A percentile compares a stretch with the other conserved stretches of the same genome.
Evolutionary conservation across 768 basidiomycete species (phyloP).

Genomic region (Panaeolus cyanescens): DNA sequence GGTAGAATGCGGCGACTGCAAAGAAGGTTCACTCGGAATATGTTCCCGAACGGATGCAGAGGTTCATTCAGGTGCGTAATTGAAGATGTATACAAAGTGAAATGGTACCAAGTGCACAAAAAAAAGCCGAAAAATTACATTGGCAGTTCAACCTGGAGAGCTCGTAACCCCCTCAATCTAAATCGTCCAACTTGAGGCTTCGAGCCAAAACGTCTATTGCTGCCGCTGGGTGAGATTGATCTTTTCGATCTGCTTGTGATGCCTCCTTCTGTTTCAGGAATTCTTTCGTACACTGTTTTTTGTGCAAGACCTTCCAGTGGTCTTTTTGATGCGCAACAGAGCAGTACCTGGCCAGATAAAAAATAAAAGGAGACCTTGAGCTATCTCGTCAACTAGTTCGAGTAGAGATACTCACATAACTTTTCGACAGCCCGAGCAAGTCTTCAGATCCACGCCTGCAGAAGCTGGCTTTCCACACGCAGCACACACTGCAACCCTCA

Average conservation of each 20-base stretch:
- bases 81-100: no score
- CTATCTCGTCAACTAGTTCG: no score
- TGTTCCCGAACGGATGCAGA: no score
- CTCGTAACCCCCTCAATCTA: not conserved
- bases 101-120: no score
- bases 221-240: not conserved
- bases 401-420: constrained; percentile 19
- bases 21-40: no score
- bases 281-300: constrained; percentile 20
- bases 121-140: no score
- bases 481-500: constrained; percentile 25
- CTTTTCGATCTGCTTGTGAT: not conserved
- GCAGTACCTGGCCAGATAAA: constrained; percentile 16
- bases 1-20: no score
- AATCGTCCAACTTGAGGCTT: not conserved
- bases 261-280: constrained; percentile 2
- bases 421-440: constrained; percentile 26
- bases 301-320: constrained; percentile 27
- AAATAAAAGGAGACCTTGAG: no score
- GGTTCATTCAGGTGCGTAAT: no score
- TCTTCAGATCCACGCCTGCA: constrained; percentile 20
- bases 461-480: constrained; percentile 29
- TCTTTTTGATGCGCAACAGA: constrained; percentile 21
- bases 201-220: not conserved
- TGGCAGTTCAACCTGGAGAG: no score